Evolutionary conservation across 495 filamentous ascomycete genomes (phyloP), one percentile per base, ranked within the genome.

Genomic region (Xylaria bambusicola): DNA sequence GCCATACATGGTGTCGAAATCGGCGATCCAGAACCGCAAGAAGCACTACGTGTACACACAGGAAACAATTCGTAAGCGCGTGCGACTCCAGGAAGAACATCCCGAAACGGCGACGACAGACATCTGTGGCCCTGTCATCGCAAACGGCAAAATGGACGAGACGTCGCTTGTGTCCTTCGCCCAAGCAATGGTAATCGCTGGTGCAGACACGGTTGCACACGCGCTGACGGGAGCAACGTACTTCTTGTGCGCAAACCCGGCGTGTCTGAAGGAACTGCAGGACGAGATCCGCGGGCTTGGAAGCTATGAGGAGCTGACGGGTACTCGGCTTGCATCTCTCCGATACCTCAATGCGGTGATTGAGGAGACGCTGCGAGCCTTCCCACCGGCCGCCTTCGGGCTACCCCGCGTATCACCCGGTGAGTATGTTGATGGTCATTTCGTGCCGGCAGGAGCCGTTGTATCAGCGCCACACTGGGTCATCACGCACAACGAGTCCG

Each of bases 301-400:
- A 15, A 36, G 17, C 12, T 58, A 64, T 38, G 60, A 62, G 1
- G 57, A 65, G 54, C 55, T 75, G 24, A 61, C 61, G 17, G 68
- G 65, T 3, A 48, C 26, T 2, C 49, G 65, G 13, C 36, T 65
- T 2, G 40, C 40, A 47, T 40, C 70, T 24, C 67, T 79, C 0
- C 56, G 63, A 13, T 77, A 76, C 56, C 62, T 77, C 13, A 70
- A 68, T 20, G 76, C 71, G 5, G 71, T 78, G 1, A 72, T 80
- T 44, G 70, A 80, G 21, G 77, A 80, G 64, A 23, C 67, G 33
- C 33, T 81, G 52, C 64, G 75, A 7, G 59, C 73, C 12, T 74
- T 67, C 56, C 70, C 70, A 23, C 68, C 61, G 6, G 58, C 64
- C 20, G 46, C 66, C 7, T 69, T 73, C 45, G 75, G 71, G 2